Conservation (phyloP, 305 asterid species). For the Petunia hybrid region DNA sequence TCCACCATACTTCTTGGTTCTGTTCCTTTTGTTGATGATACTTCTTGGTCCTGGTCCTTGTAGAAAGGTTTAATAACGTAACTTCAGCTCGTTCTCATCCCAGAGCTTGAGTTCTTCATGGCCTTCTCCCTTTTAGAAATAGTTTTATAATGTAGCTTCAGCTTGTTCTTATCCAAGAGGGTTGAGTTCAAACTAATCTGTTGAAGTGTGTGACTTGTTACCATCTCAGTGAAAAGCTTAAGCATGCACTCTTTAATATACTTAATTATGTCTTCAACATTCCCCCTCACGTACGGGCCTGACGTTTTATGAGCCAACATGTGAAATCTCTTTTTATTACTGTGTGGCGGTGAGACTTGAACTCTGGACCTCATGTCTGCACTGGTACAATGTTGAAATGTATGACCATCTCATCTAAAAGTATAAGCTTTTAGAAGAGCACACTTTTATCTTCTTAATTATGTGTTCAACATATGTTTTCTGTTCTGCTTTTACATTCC, state of each 20-base stretch:
- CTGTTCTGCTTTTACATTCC: conserved; percentile 31
- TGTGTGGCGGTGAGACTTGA: too few species aligned
- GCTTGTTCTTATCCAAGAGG: not conserved
- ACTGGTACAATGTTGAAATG: too few species aligned
- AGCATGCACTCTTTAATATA: too few species aligned
- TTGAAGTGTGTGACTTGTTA: not conserved
- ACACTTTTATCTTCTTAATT: not conserved
- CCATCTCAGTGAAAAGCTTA: too few species aligned
- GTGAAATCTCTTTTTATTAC: too few species aligned
- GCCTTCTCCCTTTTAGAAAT: not conserved
- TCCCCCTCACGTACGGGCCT: too few species aligned
- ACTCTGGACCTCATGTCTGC: too few species aligned
- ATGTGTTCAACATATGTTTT: not conserved
- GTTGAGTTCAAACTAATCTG: not conserved
- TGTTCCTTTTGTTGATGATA: not conserved
- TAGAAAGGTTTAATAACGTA: not conserved
- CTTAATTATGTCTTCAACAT: too few species aligned
- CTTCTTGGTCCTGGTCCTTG: conserved; percentile 9
- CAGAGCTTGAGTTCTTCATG: conserved; percentile 8
- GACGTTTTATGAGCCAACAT: too few species aligned
- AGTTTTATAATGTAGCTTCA: not conserved
- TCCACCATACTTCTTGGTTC: conserved; percentile 19
- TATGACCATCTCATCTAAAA: too few species aligned
- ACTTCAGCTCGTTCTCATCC: conserved; percentile 27
- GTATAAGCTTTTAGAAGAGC: too few species aligned